phyloP scores from a whole-genome alignment of 129 eudicot genomes.

The Rutidosis leptorrhynchoides region DNA sequence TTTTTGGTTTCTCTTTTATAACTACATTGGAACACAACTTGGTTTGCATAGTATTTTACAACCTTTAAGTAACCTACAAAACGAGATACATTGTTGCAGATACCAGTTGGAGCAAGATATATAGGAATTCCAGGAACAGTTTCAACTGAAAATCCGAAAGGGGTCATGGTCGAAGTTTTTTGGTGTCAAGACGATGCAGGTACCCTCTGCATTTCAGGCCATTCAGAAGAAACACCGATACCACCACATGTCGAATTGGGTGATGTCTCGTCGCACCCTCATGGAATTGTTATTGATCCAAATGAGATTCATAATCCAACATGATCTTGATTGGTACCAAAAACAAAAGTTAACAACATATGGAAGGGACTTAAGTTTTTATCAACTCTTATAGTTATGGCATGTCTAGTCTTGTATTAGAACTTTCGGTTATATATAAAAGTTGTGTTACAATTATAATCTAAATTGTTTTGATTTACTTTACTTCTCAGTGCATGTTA shows the following conservation, averaged over 20 bases:
- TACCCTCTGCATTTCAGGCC: constrained; percentile 64
- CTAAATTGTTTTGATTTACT: too few relatives aligned
- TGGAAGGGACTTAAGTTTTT: too few relatives aligned
- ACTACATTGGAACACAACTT: too few relatives aligned
- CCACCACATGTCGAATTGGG: constrained; percentile 49
- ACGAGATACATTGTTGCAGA: constrained; percentile 37
- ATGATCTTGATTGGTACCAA: constrained; percentile 17
- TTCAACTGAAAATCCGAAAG: constrained; percentile 66
- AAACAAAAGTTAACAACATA: too few relatives aligned
- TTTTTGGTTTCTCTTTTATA: background rate
- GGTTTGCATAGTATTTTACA: too few relatives aligned
- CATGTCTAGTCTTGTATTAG: too few relatives aligned
- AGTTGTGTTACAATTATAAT: too few relatives aligned
- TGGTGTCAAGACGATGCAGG: constrained; percentile 94
- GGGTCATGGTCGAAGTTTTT: constrained; percentile 77
- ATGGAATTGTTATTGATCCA: constrained; percentile 74
- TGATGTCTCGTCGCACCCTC: constrained; percentile 33
- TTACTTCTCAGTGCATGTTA: too few relatives aligned
- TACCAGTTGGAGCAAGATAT: constrained; percentile 83
- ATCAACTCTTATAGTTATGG: too few relatives aligned
- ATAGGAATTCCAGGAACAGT: constrained; percentile 72
- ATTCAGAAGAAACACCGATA: constrained; percentile 58
- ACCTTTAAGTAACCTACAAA: background rate
- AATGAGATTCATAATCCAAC: constrained; percentile 31
- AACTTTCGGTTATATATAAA: too few relatives aligned